These are phyloP conservation scores for Didymella pinodella DNA, from an alignment of 2,329 filamentous ascomycete genomes.

Conservation along the genomic window DNA sequence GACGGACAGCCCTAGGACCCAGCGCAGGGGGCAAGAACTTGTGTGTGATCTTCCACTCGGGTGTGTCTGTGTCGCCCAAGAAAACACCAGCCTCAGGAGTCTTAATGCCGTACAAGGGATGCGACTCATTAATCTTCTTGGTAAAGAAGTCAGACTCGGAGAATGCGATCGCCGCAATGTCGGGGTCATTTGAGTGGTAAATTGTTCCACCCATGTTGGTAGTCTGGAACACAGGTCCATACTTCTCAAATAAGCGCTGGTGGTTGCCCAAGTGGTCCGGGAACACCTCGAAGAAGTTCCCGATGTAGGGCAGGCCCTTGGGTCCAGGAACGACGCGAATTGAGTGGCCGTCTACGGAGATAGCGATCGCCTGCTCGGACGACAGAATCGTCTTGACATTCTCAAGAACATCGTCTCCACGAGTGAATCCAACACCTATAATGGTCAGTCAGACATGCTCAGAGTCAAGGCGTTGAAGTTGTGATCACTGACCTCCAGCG, in stretches of 20 bases:
- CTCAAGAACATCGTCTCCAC: constrained; percentile 11
- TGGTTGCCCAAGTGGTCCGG: constrained; percentile 55
- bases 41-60: constrained; percentile 62
- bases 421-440: constrained; percentile 25
- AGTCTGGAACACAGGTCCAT: constrained; percentile 50
- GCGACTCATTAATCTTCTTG: constrained; percentile 50
- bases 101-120: constrained; percentile 47
- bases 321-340: constrained; percentile 56
- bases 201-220: constrained; percentile 48
- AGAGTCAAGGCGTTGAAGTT: too few species aligned
- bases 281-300: constrained; percentile 51
- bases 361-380: constrained; percentile 34
- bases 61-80: constrained; percentile 58
- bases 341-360: constrained; percentile 59
- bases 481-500: constrained; percentile 29
- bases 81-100: constrained; percentile 43
- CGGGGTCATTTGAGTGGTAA: constrained; percentile 51
- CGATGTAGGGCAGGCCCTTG: constrained; percentile 46
- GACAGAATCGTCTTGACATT: constrained; percentile 24
- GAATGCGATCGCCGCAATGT: constrained; percentile 44
- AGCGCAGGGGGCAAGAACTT: constrained; percentile 69
- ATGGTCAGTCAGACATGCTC: background rate
- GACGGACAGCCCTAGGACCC: constrained; percentile 66
- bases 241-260: constrained; percentile 51
- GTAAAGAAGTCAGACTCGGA: constrained; percentile 51